Evolutionary conservation across 305 asterid genomes (phyloP).

Genomic region (Fraxinus floribunda): DNA sequence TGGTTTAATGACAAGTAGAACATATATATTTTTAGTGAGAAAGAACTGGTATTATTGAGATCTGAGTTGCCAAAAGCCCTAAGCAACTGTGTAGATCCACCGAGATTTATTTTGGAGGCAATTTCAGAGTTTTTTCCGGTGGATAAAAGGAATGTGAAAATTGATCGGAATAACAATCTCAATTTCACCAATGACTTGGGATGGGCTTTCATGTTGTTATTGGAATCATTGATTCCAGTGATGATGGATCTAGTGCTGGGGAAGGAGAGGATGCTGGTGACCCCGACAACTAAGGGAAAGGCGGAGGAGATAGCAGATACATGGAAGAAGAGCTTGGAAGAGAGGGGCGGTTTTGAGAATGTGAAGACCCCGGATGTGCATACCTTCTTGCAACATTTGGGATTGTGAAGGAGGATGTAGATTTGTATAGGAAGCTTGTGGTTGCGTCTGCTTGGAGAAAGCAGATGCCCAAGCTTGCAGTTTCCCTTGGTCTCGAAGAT

Average conservation of each 20-base stretch:
- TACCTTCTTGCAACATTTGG: conserved; percentile 96
- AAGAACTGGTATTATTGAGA: conserved; percentile 67
- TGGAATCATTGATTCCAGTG: conserved; percentile 90
- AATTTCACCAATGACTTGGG: conserved; percentile 64
- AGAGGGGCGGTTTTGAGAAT: conserved; percentile 96
- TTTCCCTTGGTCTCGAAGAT: conserved; percentile 81
- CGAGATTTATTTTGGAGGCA: conserved; percentile 83
- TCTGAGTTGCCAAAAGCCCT: conserved; percentile 63
- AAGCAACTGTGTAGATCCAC: conserved; percentile 83
- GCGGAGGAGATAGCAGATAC: conserved; percentile 84
- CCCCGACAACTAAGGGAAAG: conserved; percentile 69
- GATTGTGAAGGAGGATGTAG: conserved; percentile 81
- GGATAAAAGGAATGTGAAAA: conserved; percentile 37
- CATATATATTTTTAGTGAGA: conserved; percentile 27
- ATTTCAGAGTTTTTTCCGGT: conserved; percentile 87
- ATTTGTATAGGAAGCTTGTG: conserved; percentile 91
- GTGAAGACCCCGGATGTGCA: conserved; percentile 96
- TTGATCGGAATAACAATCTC: conserved; percentile 8
- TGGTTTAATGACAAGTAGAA: no score
- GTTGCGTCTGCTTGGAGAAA: conserved; percentile 99
- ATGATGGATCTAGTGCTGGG: conserved; percentile 89
- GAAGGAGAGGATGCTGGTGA: conserved; percentile 86
- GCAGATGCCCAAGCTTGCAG: conserved; percentile 97
- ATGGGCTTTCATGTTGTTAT: conserved; percentile 92
- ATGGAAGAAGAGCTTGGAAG: conserved; percentile 98